Base-by-base conservation (phyloP, 1,284 basidiomycete species). In the Schizophyllum commune region DNA sequence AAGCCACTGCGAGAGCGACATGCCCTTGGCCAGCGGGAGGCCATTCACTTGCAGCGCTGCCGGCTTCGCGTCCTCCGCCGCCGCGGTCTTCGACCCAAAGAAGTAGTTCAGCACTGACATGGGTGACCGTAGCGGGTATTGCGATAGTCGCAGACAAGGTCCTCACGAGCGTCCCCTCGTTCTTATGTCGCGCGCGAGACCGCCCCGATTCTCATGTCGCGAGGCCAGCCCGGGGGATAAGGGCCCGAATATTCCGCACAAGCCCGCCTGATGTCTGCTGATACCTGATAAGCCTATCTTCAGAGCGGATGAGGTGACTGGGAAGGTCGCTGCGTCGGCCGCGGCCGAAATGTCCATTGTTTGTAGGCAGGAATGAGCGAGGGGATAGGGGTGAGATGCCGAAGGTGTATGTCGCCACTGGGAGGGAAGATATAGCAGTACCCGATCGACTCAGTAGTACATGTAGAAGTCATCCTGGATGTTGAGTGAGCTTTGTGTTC, bases 1-100 rank as follows among this genome's bases (percentile, higher is more conserved):
- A 0, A 70, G 66, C 68, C 68, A 70, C 52, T 65, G 65, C 1
- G 67, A 68, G 7, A 68, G 63, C n/a, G 65, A 66, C 64, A 65
- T 65, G 39, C 65, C 65, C n/a, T 32, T 56, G 32, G 55, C 55
- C 7, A 58, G 33, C 13, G 60, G 60, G 17, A 57, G 54, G n/a
- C 52, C 52, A 27, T 5, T 55, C 15, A 55, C 51, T 3, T 17
- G 34, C 34, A 2, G 52, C 32, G 52, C 17, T 6, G 53, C 19
- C 20, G 53, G 13, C 53, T 55, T 20, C 19, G 53, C 13, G 9
- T 17, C 13, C 9, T 47, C 39, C 39, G 2, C 39, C 39, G 39
- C 39, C 17, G 39, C 13, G 17, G 39, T 47, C 39, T 47, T 47
- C 13, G 9, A 13, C 17, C 39, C 39, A 9, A 47, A 47, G 39